Percentiles rank a stretch among this genome's conserved stretches.
Evolutionary conservation across 495 filamentous ascomycete species (phyloP).

Genomic region (Xeromyces bisporus): DNA sequence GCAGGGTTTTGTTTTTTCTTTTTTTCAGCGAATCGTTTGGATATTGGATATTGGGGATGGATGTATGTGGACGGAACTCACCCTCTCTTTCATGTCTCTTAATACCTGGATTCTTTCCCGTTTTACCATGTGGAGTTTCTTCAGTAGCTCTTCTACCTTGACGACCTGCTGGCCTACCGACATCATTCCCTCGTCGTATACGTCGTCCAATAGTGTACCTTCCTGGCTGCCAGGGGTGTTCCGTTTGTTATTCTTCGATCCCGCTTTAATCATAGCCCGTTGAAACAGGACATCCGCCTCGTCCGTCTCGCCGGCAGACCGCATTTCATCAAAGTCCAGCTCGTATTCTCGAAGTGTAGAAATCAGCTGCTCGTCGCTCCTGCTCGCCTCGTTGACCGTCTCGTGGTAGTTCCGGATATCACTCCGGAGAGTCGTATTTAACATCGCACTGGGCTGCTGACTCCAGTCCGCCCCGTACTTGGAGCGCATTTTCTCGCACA

Average conservation of each 20-base stretch:
- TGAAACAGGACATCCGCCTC: constrained; percentile 84
- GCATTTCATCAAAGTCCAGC: constrained; percentile 88
- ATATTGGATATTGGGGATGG: too few relatives aligned
- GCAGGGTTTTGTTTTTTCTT: constrained; percentile 2
- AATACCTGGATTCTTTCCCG: constrained; percentile 77
- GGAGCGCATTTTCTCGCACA: constrained; percentile 97
- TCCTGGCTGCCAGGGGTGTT: constrained; percentile 32
- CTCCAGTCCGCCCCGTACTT: constrained; percentile 96
- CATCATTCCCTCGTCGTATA: constrained; percentile 61
- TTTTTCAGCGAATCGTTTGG: neutral
- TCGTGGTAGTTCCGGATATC: constrained; percentile 77
- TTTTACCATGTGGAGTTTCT: constrained; percentile 83
- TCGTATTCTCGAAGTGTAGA: constrained; percentile 70
- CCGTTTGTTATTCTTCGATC: constrained; percentile 41
- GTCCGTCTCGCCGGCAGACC: constrained; percentile 68
- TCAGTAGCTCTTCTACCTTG: constrained; percentile 76
- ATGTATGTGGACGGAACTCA: too few relatives aligned
- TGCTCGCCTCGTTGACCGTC: constrained; percentile 74
- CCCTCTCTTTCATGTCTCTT: constrained; percentile 95
- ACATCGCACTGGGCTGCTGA: constrained; percentile 79
- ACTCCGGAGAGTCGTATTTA: constrained; percentile 71
- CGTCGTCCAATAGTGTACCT: constrained; percentile 72
- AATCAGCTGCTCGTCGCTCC: constrained; percentile 75
- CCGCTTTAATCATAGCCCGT: constrained; percentile 56
- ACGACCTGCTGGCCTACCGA: constrained; percentile 82